Conservation (phyloP, 768 basidiomycete genomes). For the Xerocomus potaroensis region DNA sequence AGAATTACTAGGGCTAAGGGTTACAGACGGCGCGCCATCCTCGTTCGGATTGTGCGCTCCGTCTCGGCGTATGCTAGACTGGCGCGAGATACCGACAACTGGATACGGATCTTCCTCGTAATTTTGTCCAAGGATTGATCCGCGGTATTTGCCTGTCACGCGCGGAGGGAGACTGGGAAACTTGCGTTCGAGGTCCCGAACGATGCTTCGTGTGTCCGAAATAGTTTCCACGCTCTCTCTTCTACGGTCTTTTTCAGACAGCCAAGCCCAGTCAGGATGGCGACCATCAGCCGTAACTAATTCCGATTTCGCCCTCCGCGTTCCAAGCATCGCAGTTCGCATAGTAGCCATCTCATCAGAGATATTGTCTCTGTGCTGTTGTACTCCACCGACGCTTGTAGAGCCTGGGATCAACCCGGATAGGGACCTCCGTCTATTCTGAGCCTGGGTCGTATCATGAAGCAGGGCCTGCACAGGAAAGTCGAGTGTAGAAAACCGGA, state of each 20-base stretch:
- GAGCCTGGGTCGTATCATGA: constrained; percentile 12
- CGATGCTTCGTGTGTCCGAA: constrained; percentile 41
- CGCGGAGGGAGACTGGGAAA: constrained; percentile 50
- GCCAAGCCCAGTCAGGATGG: constrained; percentile 12
- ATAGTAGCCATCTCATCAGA: constrained; percentile 9
- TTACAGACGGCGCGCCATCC: constrained; percentile 4
- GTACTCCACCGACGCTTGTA: not conserved
- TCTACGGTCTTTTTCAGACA: constrained; percentile 7
- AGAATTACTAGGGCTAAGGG: constrained; percentile 17
- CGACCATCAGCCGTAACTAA: not conserved
- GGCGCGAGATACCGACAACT: constrained; percentile 22
- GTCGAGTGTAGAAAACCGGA: constrained; percentile 52
- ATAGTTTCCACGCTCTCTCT: constrained; percentile 27
- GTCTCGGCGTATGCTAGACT: constrained; percentile 17
- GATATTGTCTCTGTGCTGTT: constrained; percentile 1
- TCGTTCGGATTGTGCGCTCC: constrained; percentile 5
- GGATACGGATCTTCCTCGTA: constrained; percentile 22
- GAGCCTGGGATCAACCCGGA: constrained; percentile 6
- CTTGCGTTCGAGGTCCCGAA: constrained; percentile 48
- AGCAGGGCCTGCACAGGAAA: constrained; percentile 31
- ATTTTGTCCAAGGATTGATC: constrained; percentile 22
- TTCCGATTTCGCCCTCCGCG: constrained; percentile 14
- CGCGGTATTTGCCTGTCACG: constrained; percentile 25
- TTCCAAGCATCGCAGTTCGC: constrained; percentile 4
- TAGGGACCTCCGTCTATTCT: constrained; percentile 14